Evolutionary conservation across 163 green algal species (phyloP), one percentile per base, ranked within the genome.

Genomic region (Scenedesmus sp.): DNA sequence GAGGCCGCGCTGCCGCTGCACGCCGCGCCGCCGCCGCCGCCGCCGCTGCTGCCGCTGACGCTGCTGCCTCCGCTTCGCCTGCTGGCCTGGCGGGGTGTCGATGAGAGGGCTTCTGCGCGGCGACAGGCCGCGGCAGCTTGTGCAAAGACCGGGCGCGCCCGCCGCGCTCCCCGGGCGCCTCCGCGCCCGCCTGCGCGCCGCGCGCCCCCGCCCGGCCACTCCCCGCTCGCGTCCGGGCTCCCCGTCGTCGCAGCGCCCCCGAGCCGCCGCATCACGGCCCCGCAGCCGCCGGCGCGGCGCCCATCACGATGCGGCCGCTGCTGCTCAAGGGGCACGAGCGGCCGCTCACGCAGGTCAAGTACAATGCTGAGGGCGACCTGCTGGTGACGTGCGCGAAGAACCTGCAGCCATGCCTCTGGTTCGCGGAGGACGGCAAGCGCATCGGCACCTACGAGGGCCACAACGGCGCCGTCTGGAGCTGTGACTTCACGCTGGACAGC

Each of bases 391-490:
- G 93, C 71, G 96, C 92, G 29, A 99, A 98, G 79, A 78, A 87
- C 64, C 70, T 84, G 75, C 74, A 87, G 63, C 83, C 86, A 18
- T 87, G 83, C 74, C 82, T 89, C 26, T 86, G 81, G 74, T 78
- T 81, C 76, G 85, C 93, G 15, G 95, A 98, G 39, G 90, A 97
- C 74, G 96, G 96, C 22, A 81, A 92, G 66, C 89, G 96, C 24
- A 81, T 98, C 0, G 96, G 96, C n/a, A 98, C 90, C 22, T 99
- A 97, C 77, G 90, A 96, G 60, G 97, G 97, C 14, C 96, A 99
- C 87, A 98, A 98, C 51, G 97, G 97, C 13, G 91, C 94, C 7
- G 92, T 99, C n/a, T 97, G 92, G 89, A 95, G 88, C 2, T 95
- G 91, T 47, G 96, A 99, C 70, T 88, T 99, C 44, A 95, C 91